Evolutionary conservation across 2,329 filamentous ascomycete genomes (phyloP), one percentile per base, ranked within the genome.

Genomic region (Sclerotiophoma versabilis): DNA sequence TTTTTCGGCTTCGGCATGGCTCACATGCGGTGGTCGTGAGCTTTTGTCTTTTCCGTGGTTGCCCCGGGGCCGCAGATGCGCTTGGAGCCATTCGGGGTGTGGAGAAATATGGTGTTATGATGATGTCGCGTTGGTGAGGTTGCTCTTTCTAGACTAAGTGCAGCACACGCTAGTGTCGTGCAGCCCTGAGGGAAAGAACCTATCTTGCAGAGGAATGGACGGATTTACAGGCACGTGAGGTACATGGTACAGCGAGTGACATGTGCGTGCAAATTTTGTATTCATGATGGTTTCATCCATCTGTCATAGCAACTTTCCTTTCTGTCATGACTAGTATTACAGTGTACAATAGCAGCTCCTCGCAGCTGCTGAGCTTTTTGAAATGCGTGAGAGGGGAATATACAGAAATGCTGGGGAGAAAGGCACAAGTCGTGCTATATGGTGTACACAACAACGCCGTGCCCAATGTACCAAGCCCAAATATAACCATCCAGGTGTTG

Each of bases 381-480:
- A 39, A 44, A 55, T 55, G 52, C 52, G 46, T 50, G 53, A 51
- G 53, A 51, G 53, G 47, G 53, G 53, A 56, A 56, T 56, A 56
- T 46, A 56, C 36, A 56, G 33, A 50, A 32, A 41, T 38, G 44
- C 30, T 38, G 37, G 27, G 36, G 14, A 41, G 20, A 33, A 27
- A 34, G 7, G 36, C 34, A 34, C 42, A 38, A 41, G 34, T 33
- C 27, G 49, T 46, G 27, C 49, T 33, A 49, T 41, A 17, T 34
- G 49, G 36, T 29, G 41, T 39, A 45, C 23, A 51, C 39, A 49
- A 45, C 41, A 55, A 55, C 52, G 52, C 52, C 52, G 46, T 49
- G 46, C 52, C 46, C 51, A 55, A 56, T 56, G 53, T 42, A 47
- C 30, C 53, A 30, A 50, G 52, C 52, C 46, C 26, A 45, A 39